Evolutionary conservation across 768 basidiomycete genomes (phyloP).

Genomic region (Mycena pura): DNA sequence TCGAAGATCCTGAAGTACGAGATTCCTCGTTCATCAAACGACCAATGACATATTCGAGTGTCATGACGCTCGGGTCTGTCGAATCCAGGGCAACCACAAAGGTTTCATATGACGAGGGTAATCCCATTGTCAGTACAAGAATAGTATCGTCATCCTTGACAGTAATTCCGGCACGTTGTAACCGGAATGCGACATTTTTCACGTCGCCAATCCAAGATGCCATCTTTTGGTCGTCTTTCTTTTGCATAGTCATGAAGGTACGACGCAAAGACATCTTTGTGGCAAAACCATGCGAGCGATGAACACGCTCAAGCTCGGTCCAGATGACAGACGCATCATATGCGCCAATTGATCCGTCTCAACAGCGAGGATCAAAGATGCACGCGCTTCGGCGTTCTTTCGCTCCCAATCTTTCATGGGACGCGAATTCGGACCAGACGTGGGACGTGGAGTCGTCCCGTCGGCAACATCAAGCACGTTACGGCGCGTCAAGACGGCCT

Average conservation of each 20-base stretch:
- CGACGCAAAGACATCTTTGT: slow-evolving; percentile 29
- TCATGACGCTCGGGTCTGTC: too few species aligned
- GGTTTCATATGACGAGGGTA: too few species aligned
- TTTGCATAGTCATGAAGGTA: slow-evolving; percentile 28
- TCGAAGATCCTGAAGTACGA: too few species aligned
- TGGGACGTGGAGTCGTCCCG: too few species aligned
- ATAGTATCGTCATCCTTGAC: slow-evolving; percentile 30
- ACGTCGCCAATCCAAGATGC: not conserved
- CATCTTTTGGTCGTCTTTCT: slow-evolving; percentile 15
- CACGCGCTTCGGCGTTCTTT: slow-evolving; percentile 19
- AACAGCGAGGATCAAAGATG: slow-evolving; percentile 27
- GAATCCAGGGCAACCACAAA: too few species aligned
- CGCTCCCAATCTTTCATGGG: slow-evolving; percentile 8
- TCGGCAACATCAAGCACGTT: slow-evolving; percentile 1
- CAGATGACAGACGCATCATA: slow-evolving; percentile 31
- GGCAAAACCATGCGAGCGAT: slow-evolving; percentile 34
- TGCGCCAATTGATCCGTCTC: slow-evolving; percentile 29
- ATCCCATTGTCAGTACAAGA: too few species aligned
- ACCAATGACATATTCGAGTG: too few species aligned
- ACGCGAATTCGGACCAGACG: too few species aligned
- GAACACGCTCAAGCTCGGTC: slow-evolving; percentile 29
- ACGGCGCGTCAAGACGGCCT: slow-evolving; percentile 1
- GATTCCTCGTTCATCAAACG: too few species aligned
- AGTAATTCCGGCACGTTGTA: slow-evolving; percentile 22
- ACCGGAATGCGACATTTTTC: not conserved